A percentile compares a stretch with the other conserved stretches of the same genome.
phyloP scores from a whole-genome alignment of 805 yeast species.

The Sugiyamaella chiloensis region DNA sequence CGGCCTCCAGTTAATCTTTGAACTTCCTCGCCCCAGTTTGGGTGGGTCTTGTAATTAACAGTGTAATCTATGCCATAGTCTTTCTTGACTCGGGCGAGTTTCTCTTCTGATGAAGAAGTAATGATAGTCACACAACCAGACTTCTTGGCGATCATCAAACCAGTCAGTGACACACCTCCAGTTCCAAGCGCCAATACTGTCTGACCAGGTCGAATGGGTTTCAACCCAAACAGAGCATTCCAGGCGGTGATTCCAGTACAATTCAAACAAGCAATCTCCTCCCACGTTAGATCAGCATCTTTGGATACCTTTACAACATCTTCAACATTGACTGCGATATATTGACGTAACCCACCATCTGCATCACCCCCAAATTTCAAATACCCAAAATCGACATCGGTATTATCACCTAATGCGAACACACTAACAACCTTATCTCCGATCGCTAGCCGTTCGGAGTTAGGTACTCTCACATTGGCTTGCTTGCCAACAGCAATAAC shows the following conservation, averaged over 20 bases:
- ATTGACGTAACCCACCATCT: slow-evolving; percentile 16
- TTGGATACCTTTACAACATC: slow-evolving; percentile 10
- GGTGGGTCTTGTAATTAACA: slow-evolving; percentile 13
- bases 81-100: slow-evolving; percentile 8
- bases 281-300: slow-evolving; percentile 13
- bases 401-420: background rate
- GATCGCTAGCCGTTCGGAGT: background rate
- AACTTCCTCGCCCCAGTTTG: slow-evolving; percentile 14
- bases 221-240: slow-evolving; percentile 15
- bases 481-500: slow-evolving; percentile 8
- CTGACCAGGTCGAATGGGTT: slow-evolving; percentile 11
- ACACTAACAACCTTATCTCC: slow-evolving; percentile 15
- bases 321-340: slow-evolving; percentile 3
- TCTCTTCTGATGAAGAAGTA: slow-evolving; percentile 16
- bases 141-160: slow-evolving; percentile 14
- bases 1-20: slow-evolving; percentile 8
- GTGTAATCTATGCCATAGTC: slow-evolving; percentile 10
- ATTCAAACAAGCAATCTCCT: slow-evolving; percentile 9
- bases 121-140: slow-evolving; percentile 16
- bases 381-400: background rate
- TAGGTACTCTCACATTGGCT: background rate
- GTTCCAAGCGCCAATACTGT: slow-evolving; percentile 15
- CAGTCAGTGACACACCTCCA: slow-evolving; percentile 15
- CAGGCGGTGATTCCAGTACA: slow-evolving; percentile 17
- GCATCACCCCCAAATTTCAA: slow-evolving; percentile 10